Evolutionary conservation across 441 rosid genomes (phyloP), one percentile per base, ranked within the genome.

Genomic region (Manihot esculenta): DNA sequence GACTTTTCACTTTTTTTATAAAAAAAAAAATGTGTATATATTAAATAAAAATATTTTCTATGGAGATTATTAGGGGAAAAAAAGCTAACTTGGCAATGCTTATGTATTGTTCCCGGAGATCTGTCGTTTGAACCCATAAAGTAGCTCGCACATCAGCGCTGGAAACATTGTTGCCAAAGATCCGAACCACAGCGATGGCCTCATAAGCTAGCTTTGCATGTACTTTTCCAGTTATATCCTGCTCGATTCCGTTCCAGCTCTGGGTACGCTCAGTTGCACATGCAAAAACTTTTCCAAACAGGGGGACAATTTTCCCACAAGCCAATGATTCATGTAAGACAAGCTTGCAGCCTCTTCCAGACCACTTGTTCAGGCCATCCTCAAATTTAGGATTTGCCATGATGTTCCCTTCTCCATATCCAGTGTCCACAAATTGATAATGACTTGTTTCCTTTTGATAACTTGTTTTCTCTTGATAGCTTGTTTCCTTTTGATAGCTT

Each of bases 181-280:
- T 84, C 53, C 92, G 83, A 58, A 89, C 92, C 1, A 88, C 72
- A 53, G 97, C 90, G 44, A 83, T 78, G 60, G 83, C 88, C 35
- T 85, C 85, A 62, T 90, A 94, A 18, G 84, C 89, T 78, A 88
- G 85, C 74, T 92, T 89, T 64, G 90, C 84, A 73, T 85, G 87
- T 49, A 85, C 84, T 77, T 84, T 87, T 66, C 84, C 90, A 0
- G 97, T 89, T 70, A 94, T 89, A 64, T 94, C 99, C 78, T 94
- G 97, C 81, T 92, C 87, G 72, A 94, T 90, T 27, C 97, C 97
- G 48, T 94, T 92, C 97, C 99, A 94, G 78, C 72, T 84, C 75
- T 85, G 92, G 17, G 91, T 88, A 57, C 97, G 97, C 15, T 78
- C 94, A 33, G 93, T 88, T 50, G 97, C 93, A 57, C 85, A 73